Conservation (phyloP, 148 eudicot genomes). For the Suaeda aralocaspica region DNA sequence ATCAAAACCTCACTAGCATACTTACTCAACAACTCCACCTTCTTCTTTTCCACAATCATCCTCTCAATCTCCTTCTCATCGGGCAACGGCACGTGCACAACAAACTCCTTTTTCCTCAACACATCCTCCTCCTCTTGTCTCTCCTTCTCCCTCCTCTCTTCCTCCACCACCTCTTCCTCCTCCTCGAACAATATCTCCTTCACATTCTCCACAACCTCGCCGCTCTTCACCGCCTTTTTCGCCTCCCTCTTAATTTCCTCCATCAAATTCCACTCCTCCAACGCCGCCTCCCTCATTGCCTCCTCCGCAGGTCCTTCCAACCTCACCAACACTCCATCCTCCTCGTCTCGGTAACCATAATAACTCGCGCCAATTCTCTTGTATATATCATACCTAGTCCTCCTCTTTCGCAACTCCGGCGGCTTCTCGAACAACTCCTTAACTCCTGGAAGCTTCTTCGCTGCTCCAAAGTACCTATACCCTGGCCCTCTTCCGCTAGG, state of each 20-base stretch:
- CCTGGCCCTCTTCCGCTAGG: slow-evolving; percentile 94
- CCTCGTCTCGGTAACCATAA: slow-evolving; percentile 89
- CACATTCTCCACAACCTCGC: slow-evolving; percentile 51
- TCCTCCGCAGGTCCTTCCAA: slow-evolving; percentile 71
- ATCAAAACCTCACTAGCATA: slow-evolving; percentile 67
- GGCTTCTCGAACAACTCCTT: slow-evolving; percentile 87
- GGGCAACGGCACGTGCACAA: slow-evolving; percentile 86
- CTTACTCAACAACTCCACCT: slow-evolving; percentile 81
- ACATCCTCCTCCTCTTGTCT: slow-evolving; percentile 41
- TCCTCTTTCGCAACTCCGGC: slow-evolving; percentile 75
- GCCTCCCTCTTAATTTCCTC: slow-evolving; percentile 91
- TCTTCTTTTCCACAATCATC: slow-evolving; percentile 93
- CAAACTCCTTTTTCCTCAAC: slow-evolving; percentile 62
- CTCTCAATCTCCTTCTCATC: slow-evolving; percentile 92
- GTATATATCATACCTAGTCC: slow-evolving; percentile 89
- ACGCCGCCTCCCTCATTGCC: slow-evolving; percentile 63
- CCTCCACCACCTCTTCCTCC: slow-evolving; percentile 84
- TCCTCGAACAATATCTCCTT: slow-evolving; percentile 49
- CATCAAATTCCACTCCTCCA: slow-evolving; percentile 72
- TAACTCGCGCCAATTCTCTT: slow-evolving; percentile 84
- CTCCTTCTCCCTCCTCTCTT: slow-evolving; percentile 48
- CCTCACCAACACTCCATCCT: slow-evolving; percentile 76
- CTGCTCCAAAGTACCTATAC: slow-evolving; percentile 88
- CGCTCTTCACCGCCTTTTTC: slow-evolving; percentile 72
- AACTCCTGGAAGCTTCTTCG: slow-evolving; percentile 89